Conservation (phyloP, 345 rosid species). For the Linum trigynum region DNA sequence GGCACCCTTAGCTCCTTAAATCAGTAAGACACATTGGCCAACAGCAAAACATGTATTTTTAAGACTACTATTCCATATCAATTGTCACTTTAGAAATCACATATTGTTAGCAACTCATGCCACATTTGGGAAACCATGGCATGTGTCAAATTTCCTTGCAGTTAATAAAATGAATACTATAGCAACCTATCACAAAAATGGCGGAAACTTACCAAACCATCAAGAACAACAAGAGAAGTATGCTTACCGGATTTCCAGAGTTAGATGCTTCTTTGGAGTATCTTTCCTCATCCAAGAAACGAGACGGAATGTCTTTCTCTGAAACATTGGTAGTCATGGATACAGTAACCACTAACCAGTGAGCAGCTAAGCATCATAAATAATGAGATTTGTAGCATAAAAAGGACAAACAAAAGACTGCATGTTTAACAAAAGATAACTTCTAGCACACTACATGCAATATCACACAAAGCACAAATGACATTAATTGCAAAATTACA, state of each 20-base stretch:
- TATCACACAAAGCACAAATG: not conserved
- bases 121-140: not conserved
- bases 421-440: not conserved
- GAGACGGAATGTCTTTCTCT: slow-evolving; percentile 90
- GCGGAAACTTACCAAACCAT: not conserved
- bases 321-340: slow-evolving; percentile 14
- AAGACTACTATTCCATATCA: too few species aligned
- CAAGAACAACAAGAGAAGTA: not conserved
- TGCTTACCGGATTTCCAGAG: slow-evolving; percentile 65
- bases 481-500: slow-evolving; percentile 8
- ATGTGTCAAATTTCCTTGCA: not conserved
- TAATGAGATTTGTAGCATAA: not conserved
- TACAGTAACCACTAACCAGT: not conserved
- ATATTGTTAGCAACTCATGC: not conserved
- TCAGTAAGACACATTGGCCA: too few species aligned
- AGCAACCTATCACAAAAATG: not conserved
- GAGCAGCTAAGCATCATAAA: not conserved
- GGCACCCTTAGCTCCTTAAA: too few species aligned
- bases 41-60: too few species aligned
- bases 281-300: slow-evolving; percentile 71
- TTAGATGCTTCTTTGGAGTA: slow-evolving; percentile 64
- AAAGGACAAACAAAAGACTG: not conserved
- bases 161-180: too few species aligned
- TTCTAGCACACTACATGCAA: not conserved
- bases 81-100: too few species aligned